These are phyloP conservation scores for Fonsecaea nubica DNA, from an alignment of 2,329 filamentous ascomycete genomes.

Conservation along the genomic window DNA sequence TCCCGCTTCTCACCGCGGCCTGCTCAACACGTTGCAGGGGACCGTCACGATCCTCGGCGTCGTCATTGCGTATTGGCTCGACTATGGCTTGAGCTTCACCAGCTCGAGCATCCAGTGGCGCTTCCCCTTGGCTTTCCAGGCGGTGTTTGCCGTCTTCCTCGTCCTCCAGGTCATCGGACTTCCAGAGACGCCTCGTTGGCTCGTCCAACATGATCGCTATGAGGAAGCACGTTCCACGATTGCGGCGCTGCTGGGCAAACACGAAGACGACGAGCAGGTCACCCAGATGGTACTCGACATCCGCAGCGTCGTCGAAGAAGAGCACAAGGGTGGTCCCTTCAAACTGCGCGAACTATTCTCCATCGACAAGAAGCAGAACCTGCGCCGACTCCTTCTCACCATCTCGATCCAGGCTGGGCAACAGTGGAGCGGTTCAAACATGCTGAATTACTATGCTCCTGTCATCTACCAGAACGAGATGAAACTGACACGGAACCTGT, in stretches of 20 bases:
- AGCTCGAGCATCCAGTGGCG: slow-evolving; percentile 22
- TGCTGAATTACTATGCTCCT: slow-evolving; percentile 37
- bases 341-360: slow-evolving; percentile 65
- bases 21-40: too few species aligned
- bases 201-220: slow-evolving; percentile 41
- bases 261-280: too few species aligned
- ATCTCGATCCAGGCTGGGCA: slow-evolving; percentile 66
- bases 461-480: slow-evolving; percentile 34
- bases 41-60: too few species aligned
- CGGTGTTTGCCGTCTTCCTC: slow-evolving; percentile 52
- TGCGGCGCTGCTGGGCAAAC: too few species aligned
- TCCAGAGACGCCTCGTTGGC: slow-evolving; percentile 53
- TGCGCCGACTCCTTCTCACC: slow-evolving; percentile 62
- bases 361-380: slow-evolving; percentile 62
- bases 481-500: slow-evolving; percentile 25
- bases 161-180: slow-evolving; percentile 50
- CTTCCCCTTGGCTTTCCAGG: slow-evolving; percentile 33
- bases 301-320: too few species aligned
- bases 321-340: too few species aligned
- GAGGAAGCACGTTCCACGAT: too few species aligned
- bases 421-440: slow-evolving; percentile 49
- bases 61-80: slow-evolving; percentile 17
- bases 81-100: slow-evolving; percentile 14
- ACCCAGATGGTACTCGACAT: too few species aligned
- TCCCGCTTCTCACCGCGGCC: too few species aligned